These are phyloP conservation scores for Picea sitchensis DNA, from an alignment of 75 land plant genomes.

Conservation along the genomic window DNA sequence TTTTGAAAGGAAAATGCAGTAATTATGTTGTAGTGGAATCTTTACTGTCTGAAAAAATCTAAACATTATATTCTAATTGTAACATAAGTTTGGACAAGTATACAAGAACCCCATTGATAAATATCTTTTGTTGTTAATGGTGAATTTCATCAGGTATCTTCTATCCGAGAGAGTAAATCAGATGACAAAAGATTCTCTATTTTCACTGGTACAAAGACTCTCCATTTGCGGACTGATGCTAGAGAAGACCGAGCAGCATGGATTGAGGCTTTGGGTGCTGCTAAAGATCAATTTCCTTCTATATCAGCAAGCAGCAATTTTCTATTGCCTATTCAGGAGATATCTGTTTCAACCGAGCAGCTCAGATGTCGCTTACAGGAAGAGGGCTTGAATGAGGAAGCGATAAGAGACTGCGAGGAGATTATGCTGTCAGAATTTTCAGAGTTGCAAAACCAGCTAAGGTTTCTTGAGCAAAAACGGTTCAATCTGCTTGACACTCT, in stretches of 20 bases:
- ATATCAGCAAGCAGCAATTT: conserved; percentile 59
- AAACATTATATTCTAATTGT: no score
- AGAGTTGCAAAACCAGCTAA: conserved; percentile 55
- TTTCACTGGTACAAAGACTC: conserved; percentile 89
- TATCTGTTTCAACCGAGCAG: conserved; percentile 76
- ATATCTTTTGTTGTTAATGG: no score
- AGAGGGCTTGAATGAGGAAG: conserved; percentile 54
- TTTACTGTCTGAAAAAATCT: no score
- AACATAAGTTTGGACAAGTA: no score
- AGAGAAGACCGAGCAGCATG: conserved; percentile 69
- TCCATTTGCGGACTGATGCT: conserved; percentile 80
- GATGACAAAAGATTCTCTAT: conserved; percentile 90
- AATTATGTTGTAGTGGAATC: no score
- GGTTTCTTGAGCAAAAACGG: conserved; percentile 56
- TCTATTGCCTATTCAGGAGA: conserved; percentile 49
- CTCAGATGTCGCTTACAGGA: conserved; percentile 62
- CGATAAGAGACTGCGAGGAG: conserved; percentile 73
- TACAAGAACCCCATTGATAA: no score
- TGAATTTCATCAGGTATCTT: conserved; percentile 51
- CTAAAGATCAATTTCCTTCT: conserved; percentile 88
- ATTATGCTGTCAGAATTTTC: conserved; percentile 78
- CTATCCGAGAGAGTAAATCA: conserved; percentile 87
- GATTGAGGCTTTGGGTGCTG: conserved; percentile 82
- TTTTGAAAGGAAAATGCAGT: no score
- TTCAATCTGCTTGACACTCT: conserved; percentile 56